Conservation (phyloP, 345 rosid genomes). For the Cardamine occulta region DNA sequence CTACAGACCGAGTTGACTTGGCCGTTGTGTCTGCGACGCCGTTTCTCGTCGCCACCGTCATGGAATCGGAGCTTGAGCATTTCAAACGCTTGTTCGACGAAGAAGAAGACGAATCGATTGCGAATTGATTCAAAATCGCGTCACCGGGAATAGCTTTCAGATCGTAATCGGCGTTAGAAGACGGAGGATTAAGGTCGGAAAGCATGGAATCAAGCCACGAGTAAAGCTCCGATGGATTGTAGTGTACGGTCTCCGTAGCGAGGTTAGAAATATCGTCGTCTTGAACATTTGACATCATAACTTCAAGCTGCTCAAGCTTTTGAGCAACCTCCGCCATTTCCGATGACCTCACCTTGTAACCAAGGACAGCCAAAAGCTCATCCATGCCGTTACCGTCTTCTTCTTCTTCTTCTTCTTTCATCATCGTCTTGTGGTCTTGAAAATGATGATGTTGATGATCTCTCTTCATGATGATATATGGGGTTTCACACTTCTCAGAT, state of each 20-base stretch:
- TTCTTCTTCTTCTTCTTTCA: conserved; percentile 46
- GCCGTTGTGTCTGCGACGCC: not conserved
- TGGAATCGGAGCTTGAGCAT: conserved; percentile 30
- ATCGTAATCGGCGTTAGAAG: conserved; percentile 48
- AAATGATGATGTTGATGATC: conserved; percentile 43
- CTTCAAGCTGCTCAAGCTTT: conserved; percentile 77
- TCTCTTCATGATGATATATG: conserved; percentile 49
- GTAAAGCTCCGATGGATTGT: conserved; percentile 74
- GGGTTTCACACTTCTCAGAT: not conserved
- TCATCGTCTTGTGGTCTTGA: conserved; percentile 53
- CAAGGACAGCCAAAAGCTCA: conserved; percentile 69
- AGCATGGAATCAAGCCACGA: conserved; percentile 74
- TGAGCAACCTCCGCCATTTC: conserved; percentile 87
- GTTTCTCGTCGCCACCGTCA: not conserved
- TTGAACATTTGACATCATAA: conserved; percentile 58
- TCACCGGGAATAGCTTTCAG: conserved; percentile 77
- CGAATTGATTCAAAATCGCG: conserved; percentile 46
- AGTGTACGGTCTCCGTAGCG: conserved; percentile 64
- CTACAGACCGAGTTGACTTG: conserved; percentile 54
- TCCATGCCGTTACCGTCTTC: conserved; percentile 60
- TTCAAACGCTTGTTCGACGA: conserved; percentile 47
- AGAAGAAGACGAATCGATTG: conserved; percentile 41
- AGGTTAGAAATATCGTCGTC: conserved; percentile 68
- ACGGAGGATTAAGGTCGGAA: conserved; percentile 56
- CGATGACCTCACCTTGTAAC: conserved; percentile 69